Evolutionary conservation across 768 basidiomycete species (phyloP).

Genomic region (Multifurca ochricompacta): DNA sequence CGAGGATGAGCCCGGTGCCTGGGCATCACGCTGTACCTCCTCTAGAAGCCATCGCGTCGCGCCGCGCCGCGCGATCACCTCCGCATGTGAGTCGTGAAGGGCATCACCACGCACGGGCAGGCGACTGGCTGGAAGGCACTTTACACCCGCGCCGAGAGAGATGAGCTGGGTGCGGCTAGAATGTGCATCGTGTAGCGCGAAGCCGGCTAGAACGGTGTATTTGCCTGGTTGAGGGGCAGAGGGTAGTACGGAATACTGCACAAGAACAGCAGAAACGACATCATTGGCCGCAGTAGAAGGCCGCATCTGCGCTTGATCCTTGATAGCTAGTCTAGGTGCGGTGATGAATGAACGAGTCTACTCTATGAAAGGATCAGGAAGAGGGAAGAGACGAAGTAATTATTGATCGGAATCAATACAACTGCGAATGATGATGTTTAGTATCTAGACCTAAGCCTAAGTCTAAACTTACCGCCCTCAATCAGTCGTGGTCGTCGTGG

Average conservation of each 20-base stretch:
- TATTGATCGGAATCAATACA: background rate
- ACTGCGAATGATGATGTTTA: too few species aligned
- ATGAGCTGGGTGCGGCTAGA: constrained; percentile 42
- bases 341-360: background rate
- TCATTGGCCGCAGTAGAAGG: constrained; percentile 21
- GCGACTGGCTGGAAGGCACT: constrained; percentile 62
- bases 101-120: constrained; percentile 67
- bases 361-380: background rate
- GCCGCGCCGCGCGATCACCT: constrained; percentile 80
- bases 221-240: constrained; percentile 47
- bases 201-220: constrained; percentile 55
- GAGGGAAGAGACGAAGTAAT: background rate
- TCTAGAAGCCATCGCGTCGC: constrained; percentile 73
- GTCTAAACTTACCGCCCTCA: background rate
- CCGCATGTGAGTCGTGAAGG: constrained; percentile 87
- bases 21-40: constrained; percentile 42
- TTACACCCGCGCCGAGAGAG: constrained; percentile 75
- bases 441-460: background rate
- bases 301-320: background rate
- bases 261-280: constrained; percentile 34
- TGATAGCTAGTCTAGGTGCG: background rate
- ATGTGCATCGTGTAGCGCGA: constrained; percentile 39
- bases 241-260: constrained; percentile 37
- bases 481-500: too few species aligned
- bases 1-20: constrained; percentile 30